These are phyloP conservation scores for Pythium folliculosum DNA, from an alignment of 352 stramenopile species.

Conservation along the genomic window DNA sequence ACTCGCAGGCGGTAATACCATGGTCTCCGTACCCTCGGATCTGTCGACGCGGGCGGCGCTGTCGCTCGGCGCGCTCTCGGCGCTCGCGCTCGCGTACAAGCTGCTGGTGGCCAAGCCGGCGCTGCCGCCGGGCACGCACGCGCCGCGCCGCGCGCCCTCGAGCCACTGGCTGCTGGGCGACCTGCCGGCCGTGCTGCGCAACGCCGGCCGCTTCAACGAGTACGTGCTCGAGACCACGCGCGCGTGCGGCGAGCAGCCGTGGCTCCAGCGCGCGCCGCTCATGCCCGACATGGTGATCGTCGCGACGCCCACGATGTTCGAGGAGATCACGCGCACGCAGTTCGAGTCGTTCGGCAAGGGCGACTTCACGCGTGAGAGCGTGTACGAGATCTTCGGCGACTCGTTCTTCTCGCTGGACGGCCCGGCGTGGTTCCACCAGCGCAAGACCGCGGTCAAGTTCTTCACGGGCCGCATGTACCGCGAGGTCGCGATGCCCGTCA, in stretches of 20 bases:
- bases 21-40: background rate
- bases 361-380: slow-evolving; percentile 7
- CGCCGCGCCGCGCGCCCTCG: background rate
- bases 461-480: slow-evolving; percentile 10
- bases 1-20: background rate
- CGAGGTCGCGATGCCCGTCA: background rate
- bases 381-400: slow-evolving; percentile 23
- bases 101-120: background rate
- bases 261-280: slow-evolving; percentile 14
- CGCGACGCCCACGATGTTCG: slow-evolving; percentile 18
- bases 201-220: slow-evolving; percentile 18
- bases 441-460: slow-evolving; percentile 11
- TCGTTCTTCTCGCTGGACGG: slow-evolving; percentile 28
- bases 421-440: slow-evolving; percentile 24
- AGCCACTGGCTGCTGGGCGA: slow-evolving; percentile 16
- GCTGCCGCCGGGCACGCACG: background rate
- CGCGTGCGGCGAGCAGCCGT: slow-evolving; percentile 14
- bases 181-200: slow-evolving; percentile 3
- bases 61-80: slow-evolving; percentile 1
- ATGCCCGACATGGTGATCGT: slow-evolving; percentile 24
- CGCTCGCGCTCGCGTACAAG: slow-evolving; percentile 9
- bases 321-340: slow-evolving; percentile 28
- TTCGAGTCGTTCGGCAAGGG: slow-evolving; percentile 22
- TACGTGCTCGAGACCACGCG: slow-evolving; percentile 14
- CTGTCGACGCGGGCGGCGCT: background rate